Evolutionary conservation across 352 stramenopile species (phyloP).

Genomic region (Globisporangium paroecandrum): DNA sequence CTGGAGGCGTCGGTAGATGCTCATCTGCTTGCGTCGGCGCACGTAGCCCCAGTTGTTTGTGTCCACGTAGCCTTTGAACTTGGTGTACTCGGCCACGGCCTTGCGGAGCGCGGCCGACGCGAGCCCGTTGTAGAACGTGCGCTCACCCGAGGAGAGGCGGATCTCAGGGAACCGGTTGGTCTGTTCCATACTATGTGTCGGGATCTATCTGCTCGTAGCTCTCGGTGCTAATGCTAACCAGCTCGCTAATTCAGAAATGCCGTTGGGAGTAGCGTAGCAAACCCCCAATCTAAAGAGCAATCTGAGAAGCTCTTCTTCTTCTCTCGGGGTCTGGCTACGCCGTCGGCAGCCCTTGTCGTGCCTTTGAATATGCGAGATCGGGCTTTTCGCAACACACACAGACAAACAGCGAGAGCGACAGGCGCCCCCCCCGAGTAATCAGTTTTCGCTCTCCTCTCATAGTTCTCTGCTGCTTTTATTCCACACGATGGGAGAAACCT

Average conservation of each 20-base stretch:
- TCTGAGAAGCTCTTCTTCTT: background rate
- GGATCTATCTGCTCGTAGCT: background rate
- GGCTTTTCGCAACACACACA: background rate
- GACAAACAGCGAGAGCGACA: background rate
- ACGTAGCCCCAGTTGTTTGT: conserved; percentile 7
- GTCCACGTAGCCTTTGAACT: conserved; percentile 8
- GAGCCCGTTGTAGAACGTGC: conserved; percentile 5
- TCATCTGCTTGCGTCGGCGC: conserved; percentile 11
- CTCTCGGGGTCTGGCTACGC: background rate
- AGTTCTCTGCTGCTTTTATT: background rate
- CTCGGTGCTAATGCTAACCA: background rate
- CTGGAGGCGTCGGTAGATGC: conserved; percentile 8
- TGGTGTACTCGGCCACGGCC: conserved; percentile 6
- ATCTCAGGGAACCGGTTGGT: background rate
- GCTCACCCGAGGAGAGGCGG: background rate
- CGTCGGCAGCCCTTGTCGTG: background rate
- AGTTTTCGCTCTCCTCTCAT: background rate
- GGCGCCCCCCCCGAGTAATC: background rate
- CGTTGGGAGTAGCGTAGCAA: background rate
- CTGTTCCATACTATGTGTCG: background rate
- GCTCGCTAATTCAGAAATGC: background rate
- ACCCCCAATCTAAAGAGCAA: background rate
- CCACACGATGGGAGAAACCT: background rate
- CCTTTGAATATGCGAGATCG: background rate
- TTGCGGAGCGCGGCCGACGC: background rate